Conservation (phyloP, 495 filamentous ascomycete genomes). For the Cercophora scortea region DNA sequence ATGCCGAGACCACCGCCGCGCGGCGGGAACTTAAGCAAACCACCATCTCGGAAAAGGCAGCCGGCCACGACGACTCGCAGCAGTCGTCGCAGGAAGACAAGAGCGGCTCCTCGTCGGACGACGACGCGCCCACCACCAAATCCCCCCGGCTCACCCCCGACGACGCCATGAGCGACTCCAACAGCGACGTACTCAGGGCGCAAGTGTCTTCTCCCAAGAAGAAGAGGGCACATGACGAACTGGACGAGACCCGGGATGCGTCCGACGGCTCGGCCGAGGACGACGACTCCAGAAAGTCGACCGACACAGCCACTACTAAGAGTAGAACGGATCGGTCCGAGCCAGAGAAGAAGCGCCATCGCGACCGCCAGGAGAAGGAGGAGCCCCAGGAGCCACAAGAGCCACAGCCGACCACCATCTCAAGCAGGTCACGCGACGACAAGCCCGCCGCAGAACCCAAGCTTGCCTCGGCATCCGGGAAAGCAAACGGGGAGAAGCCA, state of each 20-base stretch:
- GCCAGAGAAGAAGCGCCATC: slow-evolving; percentile 49
- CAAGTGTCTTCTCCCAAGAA: slow-evolving; percentile 48
- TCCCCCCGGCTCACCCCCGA: slow-evolving; percentile 20
- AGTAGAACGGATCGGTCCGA: slow-evolving; percentile 38
- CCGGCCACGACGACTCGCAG: slow-evolving; percentile 3
- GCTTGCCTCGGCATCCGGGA: background rate
- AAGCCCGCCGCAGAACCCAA: slow-evolving; percentile 1
- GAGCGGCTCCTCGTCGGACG: background rate
- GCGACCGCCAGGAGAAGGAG: slow-evolving; percentile 25
- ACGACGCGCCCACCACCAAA: background rate
- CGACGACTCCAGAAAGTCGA: slow-evolving; percentile 13
- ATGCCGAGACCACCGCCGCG: slow-evolving; percentile 47
- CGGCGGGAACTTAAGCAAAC: slow-evolving; percentile 49
- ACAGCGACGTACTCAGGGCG: slow-evolving; percentile 33
- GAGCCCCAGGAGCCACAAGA: background rate
- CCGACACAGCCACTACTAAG: slow-evolving; percentile 15
- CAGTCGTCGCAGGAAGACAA: slow-evolving; percentile 13
- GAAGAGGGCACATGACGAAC: slow-evolving; percentile 47
- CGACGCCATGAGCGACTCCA: slow-evolving; percentile 16
- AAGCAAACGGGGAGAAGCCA: slow-evolving; percentile 8
- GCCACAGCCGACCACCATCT: background rate
- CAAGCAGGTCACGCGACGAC: slow-evolving; percentile 15
- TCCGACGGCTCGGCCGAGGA: slow-evolving; percentile 30
- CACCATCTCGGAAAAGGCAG: slow-evolving; percentile 41
- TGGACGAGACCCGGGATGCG: slow-evolving; percentile 33